Evolutionary conservation across 164 flowering plant species (phyloP).

Genomic region (Chloranthus sessilifolius): DNA sequence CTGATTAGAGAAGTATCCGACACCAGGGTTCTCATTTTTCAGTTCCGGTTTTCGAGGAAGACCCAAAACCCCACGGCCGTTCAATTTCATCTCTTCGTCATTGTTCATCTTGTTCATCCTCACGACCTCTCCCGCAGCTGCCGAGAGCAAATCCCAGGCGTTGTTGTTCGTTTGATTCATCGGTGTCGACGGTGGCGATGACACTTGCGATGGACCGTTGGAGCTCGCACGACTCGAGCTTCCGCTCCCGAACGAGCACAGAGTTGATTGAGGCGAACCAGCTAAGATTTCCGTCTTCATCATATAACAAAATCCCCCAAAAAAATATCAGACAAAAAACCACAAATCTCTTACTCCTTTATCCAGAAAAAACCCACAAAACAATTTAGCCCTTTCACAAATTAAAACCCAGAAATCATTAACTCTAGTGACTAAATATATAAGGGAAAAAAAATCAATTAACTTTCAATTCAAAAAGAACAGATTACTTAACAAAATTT

Average conservation of each 20-base stretch:
- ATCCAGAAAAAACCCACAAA: too few species aligned
- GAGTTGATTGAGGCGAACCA: conserved; percentile 70
- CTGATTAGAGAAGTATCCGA: conserved; percentile 19
- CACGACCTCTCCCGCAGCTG: conserved; percentile 63
- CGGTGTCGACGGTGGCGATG: conserved; percentile 37
- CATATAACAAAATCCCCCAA: background rate
- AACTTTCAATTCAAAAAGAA: too few species aligned
- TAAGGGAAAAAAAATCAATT: too few species aligned
- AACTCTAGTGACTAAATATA: too few species aligned
- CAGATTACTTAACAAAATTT: too few species aligned
- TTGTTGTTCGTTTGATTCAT: conserved; percentile 15
- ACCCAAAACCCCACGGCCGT: conserved; percentile 25
- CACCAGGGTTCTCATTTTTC: too few species aligned
- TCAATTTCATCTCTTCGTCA: conserved; percentile 20
- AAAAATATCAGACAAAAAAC: too few species aligned
- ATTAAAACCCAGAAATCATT: too few species aligned
- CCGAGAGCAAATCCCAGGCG: conserved; percentile 55
- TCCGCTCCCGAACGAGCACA: conserved; percentile 32
- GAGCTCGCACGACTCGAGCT: conserved; percentile 51
- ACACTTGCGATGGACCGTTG: conserved; percentile 28
- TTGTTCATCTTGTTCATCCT: conserved; percentile 32
- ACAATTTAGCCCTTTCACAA: too few species aligned
- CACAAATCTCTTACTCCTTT: conserved; percentile 3
- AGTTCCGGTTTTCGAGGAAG: conserved; percentile 20
- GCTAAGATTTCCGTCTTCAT: conserved; percentile 33